Percentiles rank a stretch among this genome's conserved stretches.
These are phyloP conservation scores for Russula ochroleuca DNA, from an alignment of 768 basidiomycete species.

Conservation along the genomic window DNA sequence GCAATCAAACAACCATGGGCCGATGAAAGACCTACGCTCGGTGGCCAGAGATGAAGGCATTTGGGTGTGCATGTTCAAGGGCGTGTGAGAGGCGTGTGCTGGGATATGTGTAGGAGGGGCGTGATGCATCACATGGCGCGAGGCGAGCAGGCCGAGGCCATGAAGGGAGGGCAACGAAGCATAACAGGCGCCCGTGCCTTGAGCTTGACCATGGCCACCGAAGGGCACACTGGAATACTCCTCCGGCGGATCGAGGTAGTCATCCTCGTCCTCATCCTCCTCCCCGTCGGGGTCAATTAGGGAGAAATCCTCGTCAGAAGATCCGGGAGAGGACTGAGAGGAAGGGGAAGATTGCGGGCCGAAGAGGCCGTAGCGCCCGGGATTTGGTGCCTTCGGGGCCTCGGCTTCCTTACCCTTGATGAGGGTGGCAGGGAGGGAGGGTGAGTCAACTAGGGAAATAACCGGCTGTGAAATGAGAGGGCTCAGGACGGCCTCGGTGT, in stretches of 20 bases:
- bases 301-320: slow-evolving; percentile 34
- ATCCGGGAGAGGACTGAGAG: slow-evolving; percentile 40
- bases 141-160: slow-evolving; percentile 27
- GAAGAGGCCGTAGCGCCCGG: slow-evolving; percentile 64
- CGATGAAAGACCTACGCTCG: slow-evolving; percentile 19
- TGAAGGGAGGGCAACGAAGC: slow-evolving; percentile 25
- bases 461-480: slow-evolving; percentile 6
- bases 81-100: slow-evolving; percentile 17
- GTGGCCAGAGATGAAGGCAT: slow-evolving; percentile 8
- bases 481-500: slow-evolving; percentile 18
- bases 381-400: slow-evolving; percentile 35
- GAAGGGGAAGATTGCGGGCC: slow-evolving; percentile 35
- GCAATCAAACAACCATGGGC: slow-evolving; percentile 22
- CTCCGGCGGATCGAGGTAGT: slow-evolving; percentile 43
- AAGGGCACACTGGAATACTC: slow-evolving; percentile 21
- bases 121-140: slow-evolving; percentile 25
- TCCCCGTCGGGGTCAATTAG: slow-evolving; percentile 17
- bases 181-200: slow-evolving; percentile 16
- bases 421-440: slow-evolving; percentile 12
- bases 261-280: slow-evolving; percentile 44
- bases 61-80: slow-evolving; percentile 14
- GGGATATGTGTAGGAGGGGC: slow-evolving; percentile 18
- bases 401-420: slow-evolving; percentile 32
- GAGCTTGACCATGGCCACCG: slow-evolving; percentile 10
- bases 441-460: slow-evolving; percentile 20